A percentile compares a stretch with the other conserved stretches of the same genome.
phyloP scores from a whole-genome alignment of 2,329 filamentous ascomycete genomes.

The Drechslerella stenobrocha region DNA sequence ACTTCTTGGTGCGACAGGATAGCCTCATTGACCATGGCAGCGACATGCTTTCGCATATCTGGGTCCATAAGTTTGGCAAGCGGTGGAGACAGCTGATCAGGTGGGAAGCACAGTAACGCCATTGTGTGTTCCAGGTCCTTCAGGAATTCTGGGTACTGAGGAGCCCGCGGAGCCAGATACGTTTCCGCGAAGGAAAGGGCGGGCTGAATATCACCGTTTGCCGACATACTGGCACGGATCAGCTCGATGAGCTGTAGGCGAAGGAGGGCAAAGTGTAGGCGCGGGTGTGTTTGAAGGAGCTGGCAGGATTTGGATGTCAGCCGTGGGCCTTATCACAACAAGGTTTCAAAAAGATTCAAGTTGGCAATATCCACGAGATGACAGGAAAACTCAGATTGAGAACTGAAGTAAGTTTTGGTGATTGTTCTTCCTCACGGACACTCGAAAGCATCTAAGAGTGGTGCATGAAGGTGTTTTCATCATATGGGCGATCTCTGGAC shows the following conservation, averaged over 20 bases:
- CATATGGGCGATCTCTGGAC: conserved; percentile 65
- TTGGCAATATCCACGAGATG: conserved; percentile 21
- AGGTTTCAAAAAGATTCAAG: background rate
- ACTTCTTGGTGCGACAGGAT: conserved; percentile 74
- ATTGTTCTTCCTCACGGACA: conserved; percentile 86
- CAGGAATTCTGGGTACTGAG: conserved; percentile 77
- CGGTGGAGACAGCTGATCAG: conserved; percentile 75
- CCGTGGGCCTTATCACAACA: background rate
- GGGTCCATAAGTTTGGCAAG: conserved; percentile 77
- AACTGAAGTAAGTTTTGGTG: conserved; percentile 75
- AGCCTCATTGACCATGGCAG: conserved; percentile 83
- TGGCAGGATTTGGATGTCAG: conserved; percentile 56
- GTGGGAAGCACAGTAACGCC: conserved; percentile 83
- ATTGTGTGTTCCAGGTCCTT: conserved; percentile 89
- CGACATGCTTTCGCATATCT: conserved; percentile 77
- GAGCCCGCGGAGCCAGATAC: conserved; percentile 82
- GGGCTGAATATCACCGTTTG: conserved; percentile 72
- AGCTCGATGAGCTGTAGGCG: conserved; percentile 91
- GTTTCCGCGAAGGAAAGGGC: conserved; percentile 85
- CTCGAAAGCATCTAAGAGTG: conserved; percentile 87
- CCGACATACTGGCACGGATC: conserved; percentile 71
- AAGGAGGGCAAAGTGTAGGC: conserved; percentile 84
- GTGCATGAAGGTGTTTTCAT: conserved; percentile 98
- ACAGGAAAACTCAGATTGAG: conserved; percentile 71
- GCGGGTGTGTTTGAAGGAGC: conserved; percentile 82